Base-by-base conservation (phyloP, 2,329 filamentous ascomycete genomes). In the Juglanconis oblonga region DNA sequence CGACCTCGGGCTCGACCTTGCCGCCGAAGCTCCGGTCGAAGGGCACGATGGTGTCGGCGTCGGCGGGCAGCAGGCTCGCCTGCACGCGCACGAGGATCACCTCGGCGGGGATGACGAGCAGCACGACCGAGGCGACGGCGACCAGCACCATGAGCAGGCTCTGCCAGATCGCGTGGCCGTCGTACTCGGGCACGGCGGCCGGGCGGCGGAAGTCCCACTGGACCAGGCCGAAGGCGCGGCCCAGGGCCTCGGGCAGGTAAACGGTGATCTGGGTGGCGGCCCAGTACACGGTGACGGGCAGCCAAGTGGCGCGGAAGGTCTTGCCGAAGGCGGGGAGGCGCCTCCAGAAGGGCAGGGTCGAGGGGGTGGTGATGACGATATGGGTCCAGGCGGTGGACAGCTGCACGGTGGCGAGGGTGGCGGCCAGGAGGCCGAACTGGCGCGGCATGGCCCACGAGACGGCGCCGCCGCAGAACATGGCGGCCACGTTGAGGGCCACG, bases 11-110 rank as follows among this genome's bases (percentile, higher is more conserved):
- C 65, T 88, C 85, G 33, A 94, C 85, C 71, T 87, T 89, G 67
- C 91, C 91, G 64, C 83, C 85, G 69, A 96, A 96, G 35, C 88
- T 88, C 65, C 92, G 90, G 79, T 98, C 94, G 69, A 98, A 97
- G 36, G 91, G 88, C 40, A 98, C 87, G 65, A 97, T 90, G 32
- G 91, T 87, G 76, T 96, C 89, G 66, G 92, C 84, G 17, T 91
- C 87, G 61, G 91, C 88, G 0, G 92, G 85, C 3, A 98, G 85
- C 67, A 97, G 86, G 52, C 91, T 94, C 6, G 93, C 92, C 72
- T 96, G 92, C 40, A 97, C 87, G 64, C 94, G 91, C 65, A 89
- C 81, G 61, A 96, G 85, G 29, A 91, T 84, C 36, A 94, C 89
- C 61, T 85, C 82, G 44, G 91, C 85, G 17, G 94, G 93, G 59